Conservation (phyloP, 2,329 filamentous ascomycete species). For the Salinomyces thailandicus region DNA sequence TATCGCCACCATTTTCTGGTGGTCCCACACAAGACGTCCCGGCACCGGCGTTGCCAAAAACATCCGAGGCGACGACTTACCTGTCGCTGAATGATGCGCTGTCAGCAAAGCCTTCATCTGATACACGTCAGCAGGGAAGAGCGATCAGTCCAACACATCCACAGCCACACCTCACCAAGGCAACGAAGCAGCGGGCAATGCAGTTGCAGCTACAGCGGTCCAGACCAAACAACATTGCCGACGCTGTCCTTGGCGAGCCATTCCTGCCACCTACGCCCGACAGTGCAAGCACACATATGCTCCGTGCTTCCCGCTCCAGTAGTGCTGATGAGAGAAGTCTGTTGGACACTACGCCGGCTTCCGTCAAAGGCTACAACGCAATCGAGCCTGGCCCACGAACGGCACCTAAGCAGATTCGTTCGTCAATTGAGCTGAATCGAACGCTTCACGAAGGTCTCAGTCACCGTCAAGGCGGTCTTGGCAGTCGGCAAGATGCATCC, state of each 20-base stretch:
- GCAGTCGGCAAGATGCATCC: conserved; percentile 8
- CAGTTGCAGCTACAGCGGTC: conserved; percentile 7
- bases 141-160: too few relatives aligned
- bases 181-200: conserved; percentile 4
- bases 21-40: conserved; percentile 3
- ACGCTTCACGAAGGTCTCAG: conserved; percentile 11
- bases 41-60: background rate
- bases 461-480: conserved; percentile 10
- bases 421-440: conserved; percentile 19
- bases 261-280: conserved; percentile 26
- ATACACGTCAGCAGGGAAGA: too few relatives aligned
- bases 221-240: conserved; percentile 10
- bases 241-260: conserved; percentile 17
- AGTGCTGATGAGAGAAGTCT: conserved; percentile 17
- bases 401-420: conserved; percentile 21
- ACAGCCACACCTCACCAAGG: conserved; percentile 2
- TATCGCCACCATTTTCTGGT: conserved; percentile 13
- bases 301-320: conserved; percentile 23
- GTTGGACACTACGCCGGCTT: conserved; percentile 15
- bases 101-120: conserved; percentile 4
- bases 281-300: conserved; percentile 24
- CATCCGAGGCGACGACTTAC: conserved; percentile 6
- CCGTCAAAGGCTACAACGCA: conserved; percentile 13
- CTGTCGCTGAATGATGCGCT: conserved; percentile 17
- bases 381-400: conserved; percentile 15